Conservation (phyloP, 2,329 filamentous ascomycete genomes). For the Penicillium sp. region DNA sequence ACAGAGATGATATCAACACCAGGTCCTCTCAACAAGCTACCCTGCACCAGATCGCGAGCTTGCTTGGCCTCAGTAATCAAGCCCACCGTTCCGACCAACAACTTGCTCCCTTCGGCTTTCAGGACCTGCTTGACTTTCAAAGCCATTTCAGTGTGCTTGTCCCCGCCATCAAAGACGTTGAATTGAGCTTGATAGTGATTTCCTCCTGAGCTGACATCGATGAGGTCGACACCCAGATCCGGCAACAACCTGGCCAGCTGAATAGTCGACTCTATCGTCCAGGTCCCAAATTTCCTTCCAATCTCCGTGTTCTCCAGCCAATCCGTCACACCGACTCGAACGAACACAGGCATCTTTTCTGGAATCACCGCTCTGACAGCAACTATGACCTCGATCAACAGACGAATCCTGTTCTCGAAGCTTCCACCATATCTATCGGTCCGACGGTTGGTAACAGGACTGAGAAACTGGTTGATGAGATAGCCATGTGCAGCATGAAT, state of each 20-base stretch:
- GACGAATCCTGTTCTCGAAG: conserved; percentile 44
- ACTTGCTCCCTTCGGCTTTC: neutral
- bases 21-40: neutral
- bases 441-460: conserved; percentile 65
- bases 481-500: conserved; percentile 78
- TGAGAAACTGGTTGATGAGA: conserved; percentile 67
- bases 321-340: neutral
- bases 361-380: neutral
- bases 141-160: neutral
- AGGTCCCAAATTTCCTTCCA: conserved; percentile 48
- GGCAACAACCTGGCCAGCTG: neutral
- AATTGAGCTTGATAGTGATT: neutral
- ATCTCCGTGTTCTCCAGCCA: neutral
- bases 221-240: neutral
- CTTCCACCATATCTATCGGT: conserved; percentile 54
- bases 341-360: neutral
- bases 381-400: neutral
- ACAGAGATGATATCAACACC: neutral
- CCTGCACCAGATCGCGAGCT: neutral
- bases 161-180: neutral
- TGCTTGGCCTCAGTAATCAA: neutral
- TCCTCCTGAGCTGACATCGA: neutral
- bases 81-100: neutral
- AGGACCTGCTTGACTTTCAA: neutral
- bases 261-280: neutral